These are phyloP conservation scores for Rhizopogon sp. DNA, from an alignment of 768 basidiomycete genomes.

Conservation along the genomic window DNA sequence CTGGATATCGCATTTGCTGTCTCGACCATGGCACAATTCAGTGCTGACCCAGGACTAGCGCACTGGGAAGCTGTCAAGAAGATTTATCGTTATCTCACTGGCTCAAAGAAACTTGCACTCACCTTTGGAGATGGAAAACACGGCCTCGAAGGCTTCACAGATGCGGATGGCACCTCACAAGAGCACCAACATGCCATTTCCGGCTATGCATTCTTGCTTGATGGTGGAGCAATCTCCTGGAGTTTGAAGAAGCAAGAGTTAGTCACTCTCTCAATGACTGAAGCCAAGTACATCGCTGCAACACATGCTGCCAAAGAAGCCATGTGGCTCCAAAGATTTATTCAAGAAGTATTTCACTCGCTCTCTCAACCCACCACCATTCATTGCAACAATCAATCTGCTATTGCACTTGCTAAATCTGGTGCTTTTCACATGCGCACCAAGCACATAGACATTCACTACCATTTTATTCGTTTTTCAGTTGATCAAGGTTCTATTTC, in stretches of 20 bases:
- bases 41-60: no score
- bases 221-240: conserved; percentile 30
- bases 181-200: no score
- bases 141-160: no score
- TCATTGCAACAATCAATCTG: conserved; percentile 1
- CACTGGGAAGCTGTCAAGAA: no score
- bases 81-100: no score
- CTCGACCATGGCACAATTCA: no score
- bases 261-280: conserved; percentile 24
- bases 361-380: conserved; percentile 8
- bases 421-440: neutral
- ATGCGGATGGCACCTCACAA: no score
- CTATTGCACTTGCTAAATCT: neutral
- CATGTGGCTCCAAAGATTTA: conserved; percentile 19
- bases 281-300: conserved; percentile 42
- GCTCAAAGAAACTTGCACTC: no score
- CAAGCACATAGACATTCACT: neutral
- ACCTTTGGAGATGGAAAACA: no score
- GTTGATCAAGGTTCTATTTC: neutral
- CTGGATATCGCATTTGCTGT: no score
- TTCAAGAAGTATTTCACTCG: conserved; percentile 14
- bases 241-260: neutral
- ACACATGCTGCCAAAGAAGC: conserved; percentile 7
- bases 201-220: no score
- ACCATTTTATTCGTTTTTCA: neutral